Base-by-base conservation (phyloP, 139 green algal genomes). In the Eudorina sp. region DNA sequence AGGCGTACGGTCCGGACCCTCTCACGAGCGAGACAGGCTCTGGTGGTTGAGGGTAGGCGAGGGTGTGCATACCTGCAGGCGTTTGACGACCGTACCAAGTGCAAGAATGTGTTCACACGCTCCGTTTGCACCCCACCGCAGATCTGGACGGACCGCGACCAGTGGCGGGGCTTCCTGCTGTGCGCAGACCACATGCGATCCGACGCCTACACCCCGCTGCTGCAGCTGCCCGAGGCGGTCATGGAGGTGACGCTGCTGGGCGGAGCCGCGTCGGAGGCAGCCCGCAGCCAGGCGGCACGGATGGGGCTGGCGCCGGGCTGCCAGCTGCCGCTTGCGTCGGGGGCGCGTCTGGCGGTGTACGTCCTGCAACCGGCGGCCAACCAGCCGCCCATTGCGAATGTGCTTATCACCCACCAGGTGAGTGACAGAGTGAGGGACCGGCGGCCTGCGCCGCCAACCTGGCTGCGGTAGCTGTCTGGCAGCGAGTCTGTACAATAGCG, bases 81-180 rank as follows among this genome's bases (percentile, higher is more conserved):
- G n/a, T n/a, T n/a, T n/a, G n/a, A n/a, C n/a, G n/a, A n/a, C n/a
- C n/a, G n/a, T n/a, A n/a, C n/a, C n/a, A n/a, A n/a, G n/a, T n/a
- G n/a, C n/a, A n/a, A n/a, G n/a, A n/a, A n/a, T n/a, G n/a, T n/a
- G n/a, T n/a, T n/a, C n/a, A n/a, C n/a, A n/a, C n/a, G n/a, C n/a
- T n/a, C n/a, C n/a, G n/a, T n/a, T n/a, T n/a, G n/a, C n/a, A n/a
- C n/a, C 62, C 0, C 53, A 19, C 2, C 68, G 9, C 92, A 95
- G 84, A 85, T 98, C 34, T 98, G 95, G 95, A 90, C 78, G 21
- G 91, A 97, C 55, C 40, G 41, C 18, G 76, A 89, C 84, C 95
- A 97, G 83, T 98, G 95, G 95, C 94, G 95, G 75, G 96, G 96
- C 31, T 97, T 96, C 92, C 68, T 98, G 45, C 88, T 97, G 86